These are phyloP conservation scores for Flaveria robusta DNA, from an alignment of 129 eudicot species.

Conservation along the genomic window DNA sequence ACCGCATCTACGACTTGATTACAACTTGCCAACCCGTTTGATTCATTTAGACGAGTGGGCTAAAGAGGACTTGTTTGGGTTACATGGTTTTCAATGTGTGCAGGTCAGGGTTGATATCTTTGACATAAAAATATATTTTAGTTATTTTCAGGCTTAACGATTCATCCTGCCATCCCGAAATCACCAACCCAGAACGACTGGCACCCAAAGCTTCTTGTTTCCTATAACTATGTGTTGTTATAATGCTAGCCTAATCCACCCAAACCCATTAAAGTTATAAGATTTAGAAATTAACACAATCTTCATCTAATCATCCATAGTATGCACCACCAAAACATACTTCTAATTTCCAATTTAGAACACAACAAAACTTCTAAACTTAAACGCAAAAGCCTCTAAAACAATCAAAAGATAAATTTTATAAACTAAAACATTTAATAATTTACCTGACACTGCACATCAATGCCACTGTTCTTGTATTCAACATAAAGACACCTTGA, in stretches of 20 bases:
- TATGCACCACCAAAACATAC: background rate
- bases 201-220: no score
- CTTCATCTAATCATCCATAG: no score
- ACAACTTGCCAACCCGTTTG: background rate
- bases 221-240: background rate
- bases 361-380: background rate
- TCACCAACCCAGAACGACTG: no score
- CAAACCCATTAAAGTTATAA: background rate
- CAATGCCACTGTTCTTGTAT: slow-evolving; percentile 91
- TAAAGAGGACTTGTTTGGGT: background rate
- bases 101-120: no score
- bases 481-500: slow-evolving; percentile 92
- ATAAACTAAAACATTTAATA: background rate
- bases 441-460: slow-evolving; percentile 97
- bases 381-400: background rate
- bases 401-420: background rate
- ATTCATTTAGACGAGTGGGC: background rate
- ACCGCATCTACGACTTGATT: no score
- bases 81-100: background rate
- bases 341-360: background rate
- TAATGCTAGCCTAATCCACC: background rate
- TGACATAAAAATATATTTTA: no score
- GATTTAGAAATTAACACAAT: background rate
- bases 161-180: background rate
- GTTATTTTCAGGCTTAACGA: background rate